These are phyloP conservation scores for Aspergillus pseudoviridinutans DNA, from an alignment of 2,329 filamentous ascomycete species.

Conservation along the genomic window DNA sequence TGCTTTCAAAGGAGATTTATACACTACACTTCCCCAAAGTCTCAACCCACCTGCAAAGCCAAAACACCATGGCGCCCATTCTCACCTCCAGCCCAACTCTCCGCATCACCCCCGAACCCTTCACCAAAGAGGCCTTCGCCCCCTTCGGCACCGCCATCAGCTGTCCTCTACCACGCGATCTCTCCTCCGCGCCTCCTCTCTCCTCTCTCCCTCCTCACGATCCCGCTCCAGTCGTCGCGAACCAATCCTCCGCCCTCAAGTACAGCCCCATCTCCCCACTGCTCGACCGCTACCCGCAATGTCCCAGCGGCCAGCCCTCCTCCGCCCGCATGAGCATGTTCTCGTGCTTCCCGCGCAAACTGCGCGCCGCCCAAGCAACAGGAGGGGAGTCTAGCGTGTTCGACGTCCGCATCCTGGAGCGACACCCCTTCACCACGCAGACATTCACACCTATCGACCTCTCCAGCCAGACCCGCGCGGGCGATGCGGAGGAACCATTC, in stretches of 20 bases:
- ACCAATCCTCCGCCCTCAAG: conserved; percentile 86
- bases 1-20: background rate
- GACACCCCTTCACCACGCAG: conserved; percentile 91
- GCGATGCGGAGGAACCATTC: conserved; percentile 25
- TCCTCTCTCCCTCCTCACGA: conserved; percentile 42
- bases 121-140: conserved; percentile 66
- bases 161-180: conserved; percentile 60
- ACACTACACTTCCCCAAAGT: background rate
- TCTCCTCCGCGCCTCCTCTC: conserved; percentile 43
- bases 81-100: conserved; percentile 32
- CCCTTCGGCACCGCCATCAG: conserved; percentile 79
- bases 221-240: conserved; percentile 60
- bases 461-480: conserved; percentile 25
- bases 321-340: conserved; percentile 81
- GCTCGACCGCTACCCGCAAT: conserved; percentile 64
- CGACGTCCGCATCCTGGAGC: conserved; percentile 70
- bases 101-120: conserved; percentile 57
- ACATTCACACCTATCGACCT: conserved; percentile 78
- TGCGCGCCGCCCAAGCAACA: conserved; percentile 33
- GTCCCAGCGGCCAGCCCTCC: conserved; percentile 38
- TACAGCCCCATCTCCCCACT: conserved; percentile 76
- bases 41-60: background rate
- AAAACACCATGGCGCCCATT: conserved; percentile 25
- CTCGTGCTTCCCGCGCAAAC: conserved; percentile 66
- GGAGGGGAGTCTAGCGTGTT: conserved; percentile 45